A percentile compares a stretch with the other conserved stretches of the same genome.
Evolutionary conservation across 2,329 filamentous ascomycete genomes (phyloP).

Genomic region (Fusarium setosum): DNA sequence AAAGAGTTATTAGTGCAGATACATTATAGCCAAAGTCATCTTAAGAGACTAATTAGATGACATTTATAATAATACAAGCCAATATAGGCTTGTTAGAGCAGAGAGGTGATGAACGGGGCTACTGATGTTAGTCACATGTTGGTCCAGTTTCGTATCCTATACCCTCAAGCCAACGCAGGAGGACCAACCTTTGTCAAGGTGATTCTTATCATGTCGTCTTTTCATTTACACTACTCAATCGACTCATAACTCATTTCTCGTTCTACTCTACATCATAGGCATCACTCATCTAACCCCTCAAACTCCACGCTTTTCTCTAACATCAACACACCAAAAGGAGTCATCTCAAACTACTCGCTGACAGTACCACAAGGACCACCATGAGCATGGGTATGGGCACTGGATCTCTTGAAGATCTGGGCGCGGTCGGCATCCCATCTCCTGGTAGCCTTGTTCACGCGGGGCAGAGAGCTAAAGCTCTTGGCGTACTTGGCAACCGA

Average conservation of each 20-base stretch:
- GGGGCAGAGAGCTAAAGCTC: slow-evolving; percentile 51
- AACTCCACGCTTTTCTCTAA: not conserved
- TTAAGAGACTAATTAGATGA: too few species aligned
- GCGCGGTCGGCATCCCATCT: slow-evolving; percentile 46
- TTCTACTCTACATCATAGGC: slow-evolving; percentile 6
- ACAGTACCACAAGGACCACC: slow-evolving; percentile 44
- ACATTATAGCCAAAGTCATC: too few species aligned
- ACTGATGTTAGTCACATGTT: too few species aligned
- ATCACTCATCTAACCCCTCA: not conserved
- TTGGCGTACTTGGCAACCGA: slow-evolving; percentile 54
- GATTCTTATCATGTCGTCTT: not conserved
- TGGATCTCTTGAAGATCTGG: slow-evolving; percentile 42
- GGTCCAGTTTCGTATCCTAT: too few species aligned
- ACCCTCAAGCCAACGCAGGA: too few species aligned
- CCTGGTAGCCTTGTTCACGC: slow-evolving; percentile 41
- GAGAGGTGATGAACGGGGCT: too few species aligned
- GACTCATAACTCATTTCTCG: not conserved
- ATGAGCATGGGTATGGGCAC: slow-evolving; percentile 41
- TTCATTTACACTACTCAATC: too few species aligned
- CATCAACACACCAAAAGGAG: not conserved
- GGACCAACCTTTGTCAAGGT: too few species aligned
- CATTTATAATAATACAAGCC: too few species aligned
- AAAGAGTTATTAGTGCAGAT: too few species aligned
- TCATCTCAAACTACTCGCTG: slow-evolving; percentile 3
- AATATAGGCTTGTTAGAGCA: too few species aligned